Evolutionary conservation across 2,329 filamentous ascomycete genomes (phyloP).

Genomic region (Cladosporium colombiae): DNA sequence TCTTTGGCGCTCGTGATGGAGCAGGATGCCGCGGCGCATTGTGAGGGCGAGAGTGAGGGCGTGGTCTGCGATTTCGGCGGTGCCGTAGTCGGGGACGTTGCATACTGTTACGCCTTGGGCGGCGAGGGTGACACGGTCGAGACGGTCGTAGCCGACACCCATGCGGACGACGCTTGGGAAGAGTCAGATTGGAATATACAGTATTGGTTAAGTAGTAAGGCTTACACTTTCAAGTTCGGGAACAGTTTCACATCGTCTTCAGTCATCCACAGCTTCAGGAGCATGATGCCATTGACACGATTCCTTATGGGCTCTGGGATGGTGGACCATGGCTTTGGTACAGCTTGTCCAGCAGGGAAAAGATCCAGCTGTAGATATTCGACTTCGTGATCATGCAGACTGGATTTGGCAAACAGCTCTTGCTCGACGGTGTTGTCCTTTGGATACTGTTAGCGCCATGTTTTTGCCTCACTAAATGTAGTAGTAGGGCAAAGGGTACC

Average conservation of each 20-base stretch:
- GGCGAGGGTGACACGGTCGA: constrained; percentile 33
- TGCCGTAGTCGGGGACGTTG: constrained; percentile 37
- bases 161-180: constrained; percentile 33
- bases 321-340: constrained; percentile 32
- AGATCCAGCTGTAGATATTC: constrained; percentile 29
- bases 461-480: not conserved
- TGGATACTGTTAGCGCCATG: not conserved
- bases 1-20: constrained; percentile 36
- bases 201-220: not conserved
- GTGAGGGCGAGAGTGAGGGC: constrained; percentile 34
- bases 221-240: constrained; percentile 36
- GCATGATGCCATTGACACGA: constrained; percentile 33
- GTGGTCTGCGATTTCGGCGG: constrained; percentile 37
- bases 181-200: not conserved
- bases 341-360: constrained; percentile 28
- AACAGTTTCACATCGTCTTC: constrained; percentile 33
- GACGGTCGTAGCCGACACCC: constrained; percentile 37
- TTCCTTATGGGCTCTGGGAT: constrained; percentile 33
- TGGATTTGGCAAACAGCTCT: constrained; percentile 31
- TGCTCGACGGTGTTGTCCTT: constrained; percentile 32
- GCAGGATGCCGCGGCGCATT: constrained; percentile 33
- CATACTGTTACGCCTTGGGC: constrained; percentile 31
- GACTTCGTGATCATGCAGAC: constrained; percentile 29
- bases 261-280: constrained; percentile 33
- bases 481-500: constrained; percentile 17